Percentiles rank a stretch among this genome's conserved stretches.
phyloP scores from a whole-genome alignment of 2,329 filamentous ascomycete genomes.

The Botryotinia narcissicola region DNA sequence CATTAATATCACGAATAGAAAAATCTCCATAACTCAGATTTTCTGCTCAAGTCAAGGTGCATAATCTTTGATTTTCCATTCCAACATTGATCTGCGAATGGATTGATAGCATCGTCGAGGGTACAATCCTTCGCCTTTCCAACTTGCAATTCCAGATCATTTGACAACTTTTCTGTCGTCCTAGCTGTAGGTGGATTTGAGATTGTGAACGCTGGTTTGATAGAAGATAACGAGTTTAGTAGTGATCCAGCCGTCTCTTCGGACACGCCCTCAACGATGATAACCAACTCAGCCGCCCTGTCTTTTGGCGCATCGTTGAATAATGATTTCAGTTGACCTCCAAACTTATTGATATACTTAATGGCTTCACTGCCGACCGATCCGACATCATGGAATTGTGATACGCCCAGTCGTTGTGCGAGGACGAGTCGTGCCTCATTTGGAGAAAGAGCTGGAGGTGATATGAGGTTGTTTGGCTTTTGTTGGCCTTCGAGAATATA shows the following conservation, averaged over 20 bases:
- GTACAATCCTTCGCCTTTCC: slow-evolving; percentile 29
- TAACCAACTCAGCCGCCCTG: slow-evolving; percentile 51
- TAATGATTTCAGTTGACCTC: slow-evolving; percentile 50
- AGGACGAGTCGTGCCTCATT: slow-evolving; percentile 54
- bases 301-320: slow-evolving; percentile 44
- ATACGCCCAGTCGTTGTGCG: slow-evolving; percentile 53
- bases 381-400: slow-evolving; percentile 47
- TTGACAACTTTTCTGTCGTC: slow-evolving; percentile 36
- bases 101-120: slow-evolving; percentile 36
- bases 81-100: slow-evolving; percentile 38
- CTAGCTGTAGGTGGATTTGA: slow-evolving; percentile 44
- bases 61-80: slow-evolving; percentile 37
- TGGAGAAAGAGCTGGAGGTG: slow-evolving; percentile 49
- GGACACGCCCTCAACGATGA: slow-evolving; percentile 58
- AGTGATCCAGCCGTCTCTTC: slow-evolving; percentile 44
- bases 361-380: slow-evolving; percentile 44
- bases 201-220: slow-evolving; percentile 50
- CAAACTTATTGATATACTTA: slow-evolving; percentile 58
- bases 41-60: slow-evolving; percentile 30
- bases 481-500: slow-evolving; percentile 46
- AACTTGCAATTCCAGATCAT: slow-evolving; percentile 35
- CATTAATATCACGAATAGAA: background rate
- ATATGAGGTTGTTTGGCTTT: slow-evolving; percentile 42
- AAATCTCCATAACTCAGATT: slow-evolving; percentile 28
- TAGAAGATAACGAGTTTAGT: slow-evolving; percentile 43